phyloP scores from a whole-genome alignment of 2,329 filamentous ascomycete species.

The Bipolaris oryzae region DNA sequence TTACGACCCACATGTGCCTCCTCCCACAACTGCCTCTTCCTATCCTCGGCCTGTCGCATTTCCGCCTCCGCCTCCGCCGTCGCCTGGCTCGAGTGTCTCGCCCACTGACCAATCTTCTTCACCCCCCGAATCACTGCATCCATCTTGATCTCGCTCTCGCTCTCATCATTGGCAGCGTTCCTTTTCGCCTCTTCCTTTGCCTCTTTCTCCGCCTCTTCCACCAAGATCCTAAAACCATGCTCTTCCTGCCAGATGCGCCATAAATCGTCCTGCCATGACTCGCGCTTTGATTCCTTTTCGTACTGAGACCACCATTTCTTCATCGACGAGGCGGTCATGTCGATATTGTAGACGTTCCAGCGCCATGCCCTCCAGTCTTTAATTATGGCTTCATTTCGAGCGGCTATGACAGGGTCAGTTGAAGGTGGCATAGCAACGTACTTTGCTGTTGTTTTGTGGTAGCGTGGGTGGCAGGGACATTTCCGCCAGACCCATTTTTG shows the following conservation, averaged over 20 bases:
- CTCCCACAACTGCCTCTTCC: background rate
- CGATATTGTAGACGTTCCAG: conserved; percentile 1
- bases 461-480: background rate
- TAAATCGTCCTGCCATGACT: conserved; percentile 3
- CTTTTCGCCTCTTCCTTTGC: background rate
- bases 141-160: background rate
- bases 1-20: background rate
- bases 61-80: background rate
- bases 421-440: conserved; percentile 4
- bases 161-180: background rate
- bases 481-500: background rate
- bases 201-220: background rate
- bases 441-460: conserved; percentile 7
- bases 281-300: background rate
- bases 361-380: conserved; percentile 8
- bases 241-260: conserved; percentile 15
- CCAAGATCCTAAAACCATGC: conserved; percentile 1
- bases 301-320: conserved; percentile 2
- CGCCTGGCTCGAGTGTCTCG: background rate
- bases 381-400: conserved; percentile 2
- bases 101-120: background rate
- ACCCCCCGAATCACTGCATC: background rate
- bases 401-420: background rate
- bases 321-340: background rate
- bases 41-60: background rate